Percentiles rank a stretch among this genome's conserved stretches.
Evolutionary conservation across 306 rosid genomes (phyloP).

Genomic region (Crotalaria pallida): DNA sequence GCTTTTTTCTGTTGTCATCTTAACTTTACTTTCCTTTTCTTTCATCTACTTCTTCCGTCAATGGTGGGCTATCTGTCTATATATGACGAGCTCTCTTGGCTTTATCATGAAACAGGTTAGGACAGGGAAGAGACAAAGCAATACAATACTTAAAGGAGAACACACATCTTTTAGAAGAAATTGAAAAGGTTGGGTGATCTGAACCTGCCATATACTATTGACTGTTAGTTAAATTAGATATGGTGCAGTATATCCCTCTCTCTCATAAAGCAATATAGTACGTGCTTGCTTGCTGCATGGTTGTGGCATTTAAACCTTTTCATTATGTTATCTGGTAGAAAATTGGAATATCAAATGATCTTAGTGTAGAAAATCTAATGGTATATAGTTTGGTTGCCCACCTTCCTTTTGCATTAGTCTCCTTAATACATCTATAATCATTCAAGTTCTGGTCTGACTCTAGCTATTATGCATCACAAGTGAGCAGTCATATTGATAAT

Average conservation of each 20-base stretch:
- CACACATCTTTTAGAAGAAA: constrained; percentile 63
- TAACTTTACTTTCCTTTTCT: not conserved
- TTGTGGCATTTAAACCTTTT: not conserved
- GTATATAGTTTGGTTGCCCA: not conserved
- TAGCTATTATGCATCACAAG: not conserved
- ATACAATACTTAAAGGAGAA: constrained; percentile 79
- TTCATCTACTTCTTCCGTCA: not conserved
- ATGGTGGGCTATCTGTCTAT: not conserved
- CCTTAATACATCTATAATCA: not conserved
- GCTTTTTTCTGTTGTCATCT: not conserved
- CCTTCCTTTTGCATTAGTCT: not conserved
- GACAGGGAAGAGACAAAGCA: constrained; percentile 96
- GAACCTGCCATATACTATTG: constrained; percentile 3
- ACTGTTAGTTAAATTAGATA: not conserved
- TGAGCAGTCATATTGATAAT: not conserved
- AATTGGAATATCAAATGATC: not conserved
- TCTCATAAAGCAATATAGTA: not conserved
- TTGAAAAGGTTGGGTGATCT: constrained; percentile 71
- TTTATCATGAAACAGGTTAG: constrained; percentile 54
- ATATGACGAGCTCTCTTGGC: not conserved
- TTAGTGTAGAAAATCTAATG: not conserved
- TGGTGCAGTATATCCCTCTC: not conserved
- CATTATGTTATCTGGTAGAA: not conserved
- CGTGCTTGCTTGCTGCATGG: not conserved
- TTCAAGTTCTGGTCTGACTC: not conserved